Evolutionary conservation across 106 monocot species (phyloP), one percentile per base, ranked within the genome.

Genomic region (Dendrobium chrysotoxum): DNA sequence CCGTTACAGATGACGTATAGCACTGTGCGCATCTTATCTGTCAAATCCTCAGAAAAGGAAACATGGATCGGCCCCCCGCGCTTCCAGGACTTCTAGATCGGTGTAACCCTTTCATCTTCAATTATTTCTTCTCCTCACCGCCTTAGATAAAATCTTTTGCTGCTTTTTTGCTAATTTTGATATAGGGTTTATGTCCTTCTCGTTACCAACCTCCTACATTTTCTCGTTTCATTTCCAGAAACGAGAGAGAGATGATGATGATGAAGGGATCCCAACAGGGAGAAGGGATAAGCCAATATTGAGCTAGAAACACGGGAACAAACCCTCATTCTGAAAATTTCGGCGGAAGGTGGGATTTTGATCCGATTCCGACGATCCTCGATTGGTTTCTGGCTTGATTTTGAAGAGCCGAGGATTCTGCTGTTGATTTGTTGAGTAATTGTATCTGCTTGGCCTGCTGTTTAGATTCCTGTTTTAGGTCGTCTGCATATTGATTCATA

Each of bases 331-430:
- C n/a, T 11, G 42, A 31, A 75, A 41, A 7, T 75, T 18, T n/a
- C 39, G 3, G 72, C 40, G 75, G 9, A 23, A 10, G 21, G 44
- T 16, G 45, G 3, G 75, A 75, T 75, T 75, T 25, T 75, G 75
- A 75, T 75, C 44, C 23, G 75, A 75, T 75, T 23, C 44, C 74
- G 42, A 41, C 39, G 39, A 74, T 41, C 75, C 44, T 42, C 44
- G 40, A 0, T 7, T 18, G 21, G 9, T 41, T 25, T 44, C 44
- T 44, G 75, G 21, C 23, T 42, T 45, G 6, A 8, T 44, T 75
- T 23, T 45, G n/a, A 20, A 28, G 40, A 5, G 3, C 1, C 23
- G 5, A 42, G 23, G 40, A 21, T 75, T 75, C 75, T 41, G n/a
- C 41, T 21, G 3, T 75, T n/a, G 18, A n/a, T 72, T 39, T 15